phyloP scores from a whole-genome alignment of 2,329 filamentous ascomycete genomes.

The Diaporthe australafricana region DNA sequence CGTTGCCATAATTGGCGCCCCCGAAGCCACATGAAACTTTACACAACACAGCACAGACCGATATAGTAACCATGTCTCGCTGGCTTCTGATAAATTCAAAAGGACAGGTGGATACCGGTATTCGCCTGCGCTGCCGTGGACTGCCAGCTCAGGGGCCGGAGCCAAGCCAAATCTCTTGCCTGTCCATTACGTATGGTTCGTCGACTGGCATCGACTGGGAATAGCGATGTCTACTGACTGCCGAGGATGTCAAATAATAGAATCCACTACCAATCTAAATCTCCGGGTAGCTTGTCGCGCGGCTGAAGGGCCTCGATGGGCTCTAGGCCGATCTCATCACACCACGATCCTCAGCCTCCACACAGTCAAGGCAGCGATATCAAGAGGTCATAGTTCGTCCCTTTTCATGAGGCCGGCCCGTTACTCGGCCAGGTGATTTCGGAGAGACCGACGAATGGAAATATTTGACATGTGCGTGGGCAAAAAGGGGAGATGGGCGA shows the following conservation, averaged over 20 bases:
- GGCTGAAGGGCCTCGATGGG: not conserved
- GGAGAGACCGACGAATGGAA: slow-evolving; percentile 2
- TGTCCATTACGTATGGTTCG: not conserved
- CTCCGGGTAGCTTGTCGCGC: slow-evolving; percentile 1
- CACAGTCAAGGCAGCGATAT: slow-evolving; percentile 8
- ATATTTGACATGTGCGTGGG: not conserved
- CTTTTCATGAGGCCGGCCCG: slow-evolving; percentile 8
- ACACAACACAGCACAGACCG: not conserved
- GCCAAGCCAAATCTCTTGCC: too few relatives aligned
- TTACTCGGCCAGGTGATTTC: slow-evolving; percentile 4
- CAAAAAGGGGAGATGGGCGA: slow-evolving; percentile 4
- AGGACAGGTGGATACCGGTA: not conserved
- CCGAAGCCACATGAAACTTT: not conserved
- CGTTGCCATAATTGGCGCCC: not conserved
- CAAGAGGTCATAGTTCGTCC: not conserved
- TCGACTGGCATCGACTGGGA: not conserved
- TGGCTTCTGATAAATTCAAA: not conserved
- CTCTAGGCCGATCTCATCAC: not conserved
- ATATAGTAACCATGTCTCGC: not conserved
- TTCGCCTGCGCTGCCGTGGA: not conserved
- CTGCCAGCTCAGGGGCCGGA: not conserved
- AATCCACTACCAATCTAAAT: not conserved
- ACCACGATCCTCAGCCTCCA: slow-evolving; percentile 13
- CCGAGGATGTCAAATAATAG: not conserved
- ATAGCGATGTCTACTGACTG: not conserved